Evolutionary conservation across 371 early-diverging fungal genomes (phyloP).

Genomic region (Circinella minor): DNA sequence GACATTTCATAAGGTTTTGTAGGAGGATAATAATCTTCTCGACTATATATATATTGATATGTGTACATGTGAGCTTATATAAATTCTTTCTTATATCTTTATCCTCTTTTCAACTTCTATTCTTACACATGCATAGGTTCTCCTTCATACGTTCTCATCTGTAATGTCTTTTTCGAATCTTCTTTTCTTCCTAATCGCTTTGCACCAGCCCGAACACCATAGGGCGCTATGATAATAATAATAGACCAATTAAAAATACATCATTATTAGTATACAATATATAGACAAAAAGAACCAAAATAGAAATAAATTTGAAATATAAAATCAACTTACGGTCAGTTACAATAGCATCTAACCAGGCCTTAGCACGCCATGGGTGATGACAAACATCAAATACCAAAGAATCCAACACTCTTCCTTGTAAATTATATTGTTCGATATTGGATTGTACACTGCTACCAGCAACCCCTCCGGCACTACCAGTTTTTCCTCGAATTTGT

Average conservation of each 20-base stretch:
- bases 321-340: constrained; percentile 40
- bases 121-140: constrained; percentile 59
- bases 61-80: neutral
- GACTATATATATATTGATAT: constrained; percentile 31
- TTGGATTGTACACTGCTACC: constrained; percentile 62
- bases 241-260: neutral
- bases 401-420: constrained; percentile 76
- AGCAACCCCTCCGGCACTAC: constrained; percentile 29
- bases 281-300: too few species aligned
- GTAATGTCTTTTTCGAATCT: constrained; percentile 56
- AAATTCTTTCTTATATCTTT: neutral
- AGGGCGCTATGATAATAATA: constrained; percentile 73
- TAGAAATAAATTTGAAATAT: neutral
- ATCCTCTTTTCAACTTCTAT: neutral
- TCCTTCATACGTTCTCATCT: constrained; percentile 66
- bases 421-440: constrained; percentile 81
- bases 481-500: constrained; percentile 89
- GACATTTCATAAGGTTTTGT: constrained; percentile 95
- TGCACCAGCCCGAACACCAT: constrained; percentile 98
- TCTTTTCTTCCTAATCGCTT: constrained; percentile 85
- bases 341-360: constrained; percentile 82
- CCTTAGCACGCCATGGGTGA: constrained; percentile 82
- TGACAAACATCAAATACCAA: constrained; percentile 90
- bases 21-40: constrained; percentile 83
- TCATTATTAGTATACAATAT: too few species aligned